Evolutionary conservation across 2,329 filamentous ascomycete genomes (phyloP).

Genomic region (Sporothrix humicola): DNA sequence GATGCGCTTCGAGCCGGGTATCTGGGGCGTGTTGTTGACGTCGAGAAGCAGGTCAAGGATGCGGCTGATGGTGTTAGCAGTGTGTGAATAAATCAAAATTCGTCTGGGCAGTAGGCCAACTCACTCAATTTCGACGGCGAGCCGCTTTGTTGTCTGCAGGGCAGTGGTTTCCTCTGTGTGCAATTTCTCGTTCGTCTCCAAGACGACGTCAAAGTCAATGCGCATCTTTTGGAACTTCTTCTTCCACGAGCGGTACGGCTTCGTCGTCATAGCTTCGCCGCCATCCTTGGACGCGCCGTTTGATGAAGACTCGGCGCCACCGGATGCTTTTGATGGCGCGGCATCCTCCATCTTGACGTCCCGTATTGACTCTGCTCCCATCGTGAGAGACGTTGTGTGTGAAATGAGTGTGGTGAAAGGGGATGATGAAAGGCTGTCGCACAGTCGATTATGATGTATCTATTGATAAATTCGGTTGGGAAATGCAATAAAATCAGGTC

Average conservation of each 20-base stretch:
- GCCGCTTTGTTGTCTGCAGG: conserved; percentile 76
- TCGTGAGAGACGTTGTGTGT: conserved; percentile 41
- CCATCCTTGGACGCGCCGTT: conserved; percentile 36
- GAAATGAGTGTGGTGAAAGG: background rate
- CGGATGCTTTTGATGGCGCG: background rate
- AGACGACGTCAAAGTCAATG: conserved; percentile 75
- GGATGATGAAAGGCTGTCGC: too few relatives aligned
- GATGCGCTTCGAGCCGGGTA: conserved; percentile 75
- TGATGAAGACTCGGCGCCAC: background rate
- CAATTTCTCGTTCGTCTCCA: conserved; percentile 80
- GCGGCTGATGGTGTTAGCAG: conserved; percentile 62
- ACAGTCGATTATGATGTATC: background rate
- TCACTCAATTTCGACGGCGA: conserved; percentile 93
- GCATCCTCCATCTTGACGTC: conserved; percentile 53
- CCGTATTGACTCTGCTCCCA: conserved; percentile 40
- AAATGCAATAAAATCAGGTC: background rate
- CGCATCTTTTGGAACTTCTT: conserved; percentile 97
- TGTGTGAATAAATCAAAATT: too few relatives aligned
- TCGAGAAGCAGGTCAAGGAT: conserved; percentile 87
- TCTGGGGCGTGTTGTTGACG: conserved; percentile 81
- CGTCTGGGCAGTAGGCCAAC: conserved; percentile 42
- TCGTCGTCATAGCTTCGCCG: conserved; percentile 50
- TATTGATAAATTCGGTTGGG: background rate
- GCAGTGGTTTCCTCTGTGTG: conserved; percentile 83
- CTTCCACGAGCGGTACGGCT: conserved; percentile 72